These are phyloP conservation scores for Monotropa hypopitys DNA, from an alignment of 179 eudicot genomes.

Conservation along the genomic window DNA sequence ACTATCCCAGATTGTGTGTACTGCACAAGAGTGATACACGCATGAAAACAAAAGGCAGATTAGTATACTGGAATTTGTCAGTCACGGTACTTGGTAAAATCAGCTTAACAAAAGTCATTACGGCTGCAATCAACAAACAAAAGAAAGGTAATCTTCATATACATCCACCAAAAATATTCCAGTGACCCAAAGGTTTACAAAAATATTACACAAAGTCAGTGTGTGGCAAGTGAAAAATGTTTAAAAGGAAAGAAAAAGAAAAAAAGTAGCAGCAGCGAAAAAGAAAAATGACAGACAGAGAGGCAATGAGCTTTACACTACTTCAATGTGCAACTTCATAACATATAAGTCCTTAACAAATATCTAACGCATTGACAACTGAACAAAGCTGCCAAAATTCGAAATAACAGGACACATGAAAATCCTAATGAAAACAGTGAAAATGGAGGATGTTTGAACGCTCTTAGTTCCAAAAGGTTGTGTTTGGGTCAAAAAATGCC, in stretches of 20 bases:
- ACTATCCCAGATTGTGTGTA: constrained; percentile 62
- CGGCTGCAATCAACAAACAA: neutral
- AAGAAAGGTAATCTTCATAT: neutral
- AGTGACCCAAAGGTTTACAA: neutral
- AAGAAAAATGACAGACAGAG: neutral
- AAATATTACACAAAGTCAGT: neutral
- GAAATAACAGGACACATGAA: neutral
- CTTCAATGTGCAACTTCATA: neutral
- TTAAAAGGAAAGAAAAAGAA: neutral
- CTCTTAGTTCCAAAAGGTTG: neutral
- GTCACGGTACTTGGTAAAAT: neutral
- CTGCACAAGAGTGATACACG: constrained; percentile 26
- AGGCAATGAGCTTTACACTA: neutral
- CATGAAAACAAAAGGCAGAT: neutral
- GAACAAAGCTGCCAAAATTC: neutral
- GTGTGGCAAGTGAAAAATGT: neutral
- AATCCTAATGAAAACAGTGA: neutral
- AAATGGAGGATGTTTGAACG: neutral
- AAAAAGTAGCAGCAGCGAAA: neutral
- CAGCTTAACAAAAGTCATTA: neutral
- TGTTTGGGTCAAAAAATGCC: neutral
- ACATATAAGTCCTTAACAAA: neutral
- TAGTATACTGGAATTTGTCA: neutral
- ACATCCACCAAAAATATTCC: neutral
- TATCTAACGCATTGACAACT: neutral